Base-by-base conservation (phyloP, 306 rosid species). In the Vigna reflexopilosa region DNA sequence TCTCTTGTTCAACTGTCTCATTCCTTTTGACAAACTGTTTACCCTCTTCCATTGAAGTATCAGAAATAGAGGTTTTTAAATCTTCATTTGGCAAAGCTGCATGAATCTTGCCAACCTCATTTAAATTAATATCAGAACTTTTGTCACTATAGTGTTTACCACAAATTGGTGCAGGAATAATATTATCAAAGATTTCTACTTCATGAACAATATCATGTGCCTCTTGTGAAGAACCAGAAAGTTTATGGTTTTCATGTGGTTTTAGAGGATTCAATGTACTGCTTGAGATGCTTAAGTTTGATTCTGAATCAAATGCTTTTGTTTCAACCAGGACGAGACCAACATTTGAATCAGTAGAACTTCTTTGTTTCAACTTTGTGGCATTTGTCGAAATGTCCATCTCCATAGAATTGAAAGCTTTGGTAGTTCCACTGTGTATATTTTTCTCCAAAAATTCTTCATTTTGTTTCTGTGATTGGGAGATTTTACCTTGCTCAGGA, bases 401-500 rank as follows among this genome's bases (percentile, higher is more conserved):
- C 74, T 76, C 81, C 65, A 19, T 59, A 44, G 77, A 71, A 80
- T 74, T 69, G 68, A 55, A 70, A 72, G 47, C 67, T 47, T 67
- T 68, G 16, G 45, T 48, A 68, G 81, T 51, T 56, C 57, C 83
- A 63, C 30, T 42, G 16, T 72, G 49, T 47, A 56, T 51, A 82
- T 19, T 34, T 67, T 74, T 57, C 78, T 67, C 72, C 61, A 73
- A 61, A 59, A 30, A 20, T 59, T 26, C 71, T 49, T 67, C 83
- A 52, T 19, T 66, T 66, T 40, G 72, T 42, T 66, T 42, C 54
- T 5, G 54, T 40, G 34, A 5, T 66, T 44, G 52, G 45, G 80
- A 80, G 70, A 73, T 73, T 88, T 67, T 65, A 65, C 73, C 83
- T 49, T 76, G 50, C 67, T 54, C 69, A 58, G 79, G 83, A 78